phyloP scores from a whole-genome alignment of 2,329 filamentous ascomycete genomes.

The Raffaelea albimanens region DNA sequence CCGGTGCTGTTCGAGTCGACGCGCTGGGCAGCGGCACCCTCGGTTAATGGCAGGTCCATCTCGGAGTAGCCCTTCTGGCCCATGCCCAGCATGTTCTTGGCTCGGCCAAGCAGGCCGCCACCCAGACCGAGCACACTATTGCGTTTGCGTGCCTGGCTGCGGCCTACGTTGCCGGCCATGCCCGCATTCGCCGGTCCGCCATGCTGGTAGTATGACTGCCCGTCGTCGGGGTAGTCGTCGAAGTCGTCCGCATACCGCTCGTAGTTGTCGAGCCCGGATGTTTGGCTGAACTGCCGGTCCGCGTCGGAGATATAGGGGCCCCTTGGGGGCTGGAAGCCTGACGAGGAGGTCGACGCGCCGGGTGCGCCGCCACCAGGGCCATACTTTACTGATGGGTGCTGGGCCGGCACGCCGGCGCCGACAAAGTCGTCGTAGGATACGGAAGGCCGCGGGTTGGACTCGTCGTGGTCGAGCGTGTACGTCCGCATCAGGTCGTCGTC shows the following conservation, averaged over 20 bases:
- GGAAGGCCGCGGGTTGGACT: conserved; percentile 61
- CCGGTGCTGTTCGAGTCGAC: conserved; percentile 25
- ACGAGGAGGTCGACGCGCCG: conserved; percentile 16
- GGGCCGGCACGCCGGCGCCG: conserved; percentile 50
- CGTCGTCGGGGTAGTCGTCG: conserved; percentile 73
- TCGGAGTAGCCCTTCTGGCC: conserved; percentile 74
- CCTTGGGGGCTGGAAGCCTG: conserved; percentile 17
- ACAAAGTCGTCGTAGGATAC: conserved; percentile 94
- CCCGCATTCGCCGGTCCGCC: conserved; percentile 34
- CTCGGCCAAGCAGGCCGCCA: conserved; percentile 74
- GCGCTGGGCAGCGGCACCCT: conserved; percentile 41
- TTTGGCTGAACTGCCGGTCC: conserved; percentile 56
- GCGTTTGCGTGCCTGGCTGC: conserved; percentile 58
- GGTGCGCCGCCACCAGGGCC: conserved; percentile 15
- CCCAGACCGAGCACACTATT: conserved; percentile 85
- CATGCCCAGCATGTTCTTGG: conserved; percentile 88
- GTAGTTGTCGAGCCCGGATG: conserved; percentile 78
- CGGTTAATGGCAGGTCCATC: conserved; percentile 94
- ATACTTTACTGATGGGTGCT: conserved; percentile 34
- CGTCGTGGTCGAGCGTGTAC: conserved; percentile 56
- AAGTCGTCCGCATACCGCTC: conserved; percentile 82
- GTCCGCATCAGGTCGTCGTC: conserved; percentile 72
- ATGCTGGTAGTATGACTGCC: conserved; percentile 74
- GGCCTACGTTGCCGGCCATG: conserved; percentile 41
- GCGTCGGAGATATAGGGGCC: conserved; percentile 32